Evolutionary conservation across 345 rosid species (phyloP).

Genomic region (Pugionium cornutum): DNA sequence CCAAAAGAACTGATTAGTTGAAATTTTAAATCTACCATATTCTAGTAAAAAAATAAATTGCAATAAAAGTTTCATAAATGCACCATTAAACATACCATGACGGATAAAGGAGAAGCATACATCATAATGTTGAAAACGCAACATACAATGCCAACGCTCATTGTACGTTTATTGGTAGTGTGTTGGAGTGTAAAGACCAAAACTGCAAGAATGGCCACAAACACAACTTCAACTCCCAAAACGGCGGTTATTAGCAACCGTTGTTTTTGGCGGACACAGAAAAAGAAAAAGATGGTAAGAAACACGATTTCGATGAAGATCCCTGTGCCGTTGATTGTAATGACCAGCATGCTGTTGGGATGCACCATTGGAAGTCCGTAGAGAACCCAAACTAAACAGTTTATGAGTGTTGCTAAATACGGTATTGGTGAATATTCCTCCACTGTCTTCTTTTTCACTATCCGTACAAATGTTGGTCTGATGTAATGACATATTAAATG

Average conservation of each 20-base stretch:
- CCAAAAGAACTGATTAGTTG: background rate
- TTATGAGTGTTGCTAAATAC: constrained; percentile 73
- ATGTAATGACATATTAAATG: background rate
- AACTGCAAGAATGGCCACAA: constrained; percentile 39
- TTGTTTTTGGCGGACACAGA: constrained; percentile 43
- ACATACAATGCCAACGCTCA: constrained; percentile 61
- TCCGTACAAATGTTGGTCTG: constrained; percentile 79
- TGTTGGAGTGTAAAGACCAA: constrained; percentile 53
- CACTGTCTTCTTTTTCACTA: constrained; percentile 71
- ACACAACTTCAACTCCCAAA: constrained; percentile 43
- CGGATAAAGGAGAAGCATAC: constrained; percentile 82
- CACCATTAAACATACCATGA: constrained; percentile 55
- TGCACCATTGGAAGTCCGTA: constrained; percentile 81
- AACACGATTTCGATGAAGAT: constrained; percentile 55
- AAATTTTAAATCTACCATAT: background rate
- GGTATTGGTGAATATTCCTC: constrained; percentile 78
- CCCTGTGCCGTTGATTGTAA: constrained; percentile 78
- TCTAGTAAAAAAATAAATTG: background rate
- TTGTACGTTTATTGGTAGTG: constrained; percentile 47
- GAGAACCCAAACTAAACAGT: constrained; percentile 81
- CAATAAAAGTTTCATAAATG: too few species aligned
- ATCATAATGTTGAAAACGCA: constrained; percentile 66
- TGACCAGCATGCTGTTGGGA: constrained; percentile 63
- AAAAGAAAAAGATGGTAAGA: constrained; percentile 50
- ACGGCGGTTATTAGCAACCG: constrained; percentile 42